Conservation (phyloP, 2,329 filamentous ascomycete species). For the Westerdykella sp. region DNA sequence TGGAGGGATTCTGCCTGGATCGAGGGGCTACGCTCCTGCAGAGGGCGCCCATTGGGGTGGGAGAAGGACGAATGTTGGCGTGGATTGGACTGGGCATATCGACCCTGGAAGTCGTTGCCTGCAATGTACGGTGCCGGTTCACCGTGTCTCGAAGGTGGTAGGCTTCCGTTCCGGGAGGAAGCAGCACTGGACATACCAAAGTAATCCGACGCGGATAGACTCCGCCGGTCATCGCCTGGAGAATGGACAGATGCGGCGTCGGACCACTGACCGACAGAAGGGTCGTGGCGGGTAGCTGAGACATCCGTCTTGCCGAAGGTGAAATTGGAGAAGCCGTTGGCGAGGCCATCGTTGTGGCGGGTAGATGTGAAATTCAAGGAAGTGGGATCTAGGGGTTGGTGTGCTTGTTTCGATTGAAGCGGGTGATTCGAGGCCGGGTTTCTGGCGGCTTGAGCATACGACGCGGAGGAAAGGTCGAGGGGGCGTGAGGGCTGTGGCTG, state of each 20-base stretch:
- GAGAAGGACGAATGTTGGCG: slow-evolving; percentile 46
- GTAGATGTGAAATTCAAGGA: slow-evolving; percentile 27
- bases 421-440: slow-evolving; percentile 16
- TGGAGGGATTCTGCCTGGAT: slow-evolving; percentile 36
- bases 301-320: slow-evolving; percentile 27
- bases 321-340: slow-evolving; percentile 30
- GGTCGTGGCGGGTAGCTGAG: slow-evolving; percentile 21
- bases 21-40: slow-evolving; percentile 35
- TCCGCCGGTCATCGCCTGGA: slow-evolving; percentile 39
- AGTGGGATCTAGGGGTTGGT: slow-evolving; percentile 29
- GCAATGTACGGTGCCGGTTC: slow-evolving; percentile 35
- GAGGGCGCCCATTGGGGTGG: slow-evolving; percentile 39
- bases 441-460: slow-evolving; percentile 25
- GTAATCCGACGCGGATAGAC: slow-evolving; percentile 39
- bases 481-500: slow-evolving; percentile 29
- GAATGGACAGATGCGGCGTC: slow-evolving; percentile 35
- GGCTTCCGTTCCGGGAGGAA: slow-evolving; percentile 49
- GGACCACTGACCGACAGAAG: slow-evolving; percentile 28
- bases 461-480: slow-evolving; percentile 19
- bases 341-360: slow-evolving; percentile 24
- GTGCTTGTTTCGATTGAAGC: slow-evolving; percentile 19
- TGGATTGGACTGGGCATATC: slow-evolving; percentile 33
- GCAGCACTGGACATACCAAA: slow-evolving; percentile 41
- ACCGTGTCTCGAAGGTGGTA: slow-evolving; percentile 52
- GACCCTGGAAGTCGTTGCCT: slow-evolving; percentile 21